Conservation (phyloP, 1,284 basidiomycete species). For the Agaricales sp. region DNA sequence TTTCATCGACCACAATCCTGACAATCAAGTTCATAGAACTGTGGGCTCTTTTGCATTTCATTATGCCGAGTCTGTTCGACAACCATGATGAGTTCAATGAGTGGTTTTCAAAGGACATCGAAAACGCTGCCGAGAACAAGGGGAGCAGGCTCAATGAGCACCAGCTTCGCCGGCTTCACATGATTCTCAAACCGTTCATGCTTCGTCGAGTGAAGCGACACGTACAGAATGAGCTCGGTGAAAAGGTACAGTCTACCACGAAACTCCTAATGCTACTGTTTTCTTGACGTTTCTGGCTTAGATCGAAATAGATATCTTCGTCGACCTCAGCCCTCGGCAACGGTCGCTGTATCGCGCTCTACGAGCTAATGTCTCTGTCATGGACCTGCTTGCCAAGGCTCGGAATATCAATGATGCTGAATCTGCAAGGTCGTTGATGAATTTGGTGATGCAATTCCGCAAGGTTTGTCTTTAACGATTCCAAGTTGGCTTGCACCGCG, state of each 20-base stretch:
- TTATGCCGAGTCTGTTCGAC: slow-evolving; percentile 99
- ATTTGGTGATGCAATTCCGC: slow-evolving; percentile 99
- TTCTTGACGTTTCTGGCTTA: slow-evolving; percentile 19
- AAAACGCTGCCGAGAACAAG: slow-evolving; percentile 89
- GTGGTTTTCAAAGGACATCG: slow-evolving; percentile 99
- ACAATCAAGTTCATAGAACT: slow-evolving; percentile 67
- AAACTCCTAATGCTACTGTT: not conserved
- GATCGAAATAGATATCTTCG: slow-evolving; percentile 96
- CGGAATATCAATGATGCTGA: slow-evolving; percentile 84
- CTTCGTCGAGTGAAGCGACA: slow-evolving; percentile 94
- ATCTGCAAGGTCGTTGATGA: slow-evolving; percentile 92
- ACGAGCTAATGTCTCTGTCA: slow-evolving; percentile 88
- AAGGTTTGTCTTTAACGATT: slow-evolving; percentile 45
- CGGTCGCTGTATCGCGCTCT: slow-evolving; percentile 88
- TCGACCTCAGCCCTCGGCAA: slow-evolving; percentile 92
- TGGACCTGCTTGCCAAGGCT: slow-evolving; percentile 91
- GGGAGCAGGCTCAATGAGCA: slow-evolving; percentile 90
- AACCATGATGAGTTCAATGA: slow-evolving; percentile 99
- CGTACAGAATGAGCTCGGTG: slow-evolving; percentile 99
- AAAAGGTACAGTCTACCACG: slow-evolving; percentile 60
- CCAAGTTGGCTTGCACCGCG: slow-evolving; percentile 1
- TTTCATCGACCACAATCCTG: slow-evolving; percentile 2
- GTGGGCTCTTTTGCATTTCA: slow-evolving; percentile 99
- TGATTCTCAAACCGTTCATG: slow-evolving; percentile 99
- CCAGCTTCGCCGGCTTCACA: slow-evolving; percentile 91